Evolutionary conservation across 257 asterid species (phyloP), one percentile per base, ranked within the genome.

Genomic region (Scutellaria barbata): DNA sequence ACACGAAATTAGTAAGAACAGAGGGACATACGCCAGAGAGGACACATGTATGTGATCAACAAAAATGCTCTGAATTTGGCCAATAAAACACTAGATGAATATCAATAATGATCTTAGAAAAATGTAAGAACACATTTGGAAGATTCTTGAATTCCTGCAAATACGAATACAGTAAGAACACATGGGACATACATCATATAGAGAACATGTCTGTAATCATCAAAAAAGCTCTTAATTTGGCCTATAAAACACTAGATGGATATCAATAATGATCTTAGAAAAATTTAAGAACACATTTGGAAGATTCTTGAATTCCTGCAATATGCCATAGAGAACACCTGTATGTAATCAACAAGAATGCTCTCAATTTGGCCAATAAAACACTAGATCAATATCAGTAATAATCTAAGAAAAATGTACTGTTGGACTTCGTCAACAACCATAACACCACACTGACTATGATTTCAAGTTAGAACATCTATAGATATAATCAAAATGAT

Each of bases 101-200:
- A 30, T 30, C 35, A 3, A 30, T 30, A 30, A 30, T 30, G 35
- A 30, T 30, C 2, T 0, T 22, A 22, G 25, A 22, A 22, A 22
- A 22, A 22, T 22, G 1, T 1, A 22, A 22, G 25, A 22, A 22
- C 25, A 22, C 25, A 22, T 22, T 0, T 22, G 25, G 72, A 52
- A 45, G 40, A 9, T 37, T 39, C 41, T 46, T 39, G 41, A 30
- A 52, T 35, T 66, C 79, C 74, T 73, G 71, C 64, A 66, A 74
- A 68, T 7, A 52, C 11, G 5, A 77, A 37, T 53, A 5, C 30
- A 10, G 16, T 35, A 68, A 25, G 52, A 65, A 72, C 58, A 50
- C 39, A 66, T 48, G 51, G 18, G 39, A 57, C 39, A 30, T 8
- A 61, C 6, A 8, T 7, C 35, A 17, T 33, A 22, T 33, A 22